A percentile compares a stretch with the other conserved stretches of the same genome.
These are phyloP conservation scores for Phytophthora constricta DNA, from an alignment of 352 stramenopile species.

Conservation along the genomic window DNA sequence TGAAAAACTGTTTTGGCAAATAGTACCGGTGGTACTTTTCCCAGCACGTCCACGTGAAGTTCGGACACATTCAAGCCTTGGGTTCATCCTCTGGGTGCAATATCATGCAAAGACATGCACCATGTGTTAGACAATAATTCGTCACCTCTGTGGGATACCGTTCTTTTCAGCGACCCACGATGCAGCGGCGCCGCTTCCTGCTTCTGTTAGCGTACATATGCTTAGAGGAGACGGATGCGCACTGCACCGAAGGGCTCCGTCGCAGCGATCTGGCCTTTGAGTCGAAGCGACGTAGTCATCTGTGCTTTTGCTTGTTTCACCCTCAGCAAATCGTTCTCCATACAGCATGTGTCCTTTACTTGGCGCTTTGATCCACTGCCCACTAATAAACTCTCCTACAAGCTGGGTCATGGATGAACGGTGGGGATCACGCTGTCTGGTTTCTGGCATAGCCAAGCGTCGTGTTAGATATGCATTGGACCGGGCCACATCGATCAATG, in stretches of 20 bases:
- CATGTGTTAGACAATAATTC: conserved; percentile 2
- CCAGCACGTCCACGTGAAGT: conserved; percentile 21
- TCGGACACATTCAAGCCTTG: conserved; percentile 6
- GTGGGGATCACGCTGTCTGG: not conserved
- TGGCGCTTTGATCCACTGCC: conserved; percentile 3
- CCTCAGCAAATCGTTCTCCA: not conserved
- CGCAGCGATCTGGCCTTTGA: not conserved
- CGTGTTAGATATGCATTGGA: conserved; percentile 30
- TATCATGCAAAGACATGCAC: conserved; percentile 2
- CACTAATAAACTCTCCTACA: not conserved
- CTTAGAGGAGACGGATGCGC: conserved; percentile 7
- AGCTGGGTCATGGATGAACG: conserved; percentile 2
- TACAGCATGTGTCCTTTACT: conserved; percentile 10
- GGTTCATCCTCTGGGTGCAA: not conserved
- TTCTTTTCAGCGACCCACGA: conserved; percentile 13
- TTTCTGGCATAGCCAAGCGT: not conserved
- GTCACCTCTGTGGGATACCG: conserved; percentile 17
- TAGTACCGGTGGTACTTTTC: conserved; percentile 24
- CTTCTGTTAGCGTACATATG: conserved; percentile 8
- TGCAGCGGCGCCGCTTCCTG: conserved; percentile 12
- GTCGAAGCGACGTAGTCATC: not conserved
- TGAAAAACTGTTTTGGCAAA: conserved; percentile 10
- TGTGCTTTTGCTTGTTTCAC: conserved; percentile 2
- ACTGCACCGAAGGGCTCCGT: conserved; percentile 5
- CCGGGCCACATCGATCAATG: conserved; percentile 33